Base-by-base conservation (phyloP, 305 asterid species). In the Plantago coronopus region DNA sequence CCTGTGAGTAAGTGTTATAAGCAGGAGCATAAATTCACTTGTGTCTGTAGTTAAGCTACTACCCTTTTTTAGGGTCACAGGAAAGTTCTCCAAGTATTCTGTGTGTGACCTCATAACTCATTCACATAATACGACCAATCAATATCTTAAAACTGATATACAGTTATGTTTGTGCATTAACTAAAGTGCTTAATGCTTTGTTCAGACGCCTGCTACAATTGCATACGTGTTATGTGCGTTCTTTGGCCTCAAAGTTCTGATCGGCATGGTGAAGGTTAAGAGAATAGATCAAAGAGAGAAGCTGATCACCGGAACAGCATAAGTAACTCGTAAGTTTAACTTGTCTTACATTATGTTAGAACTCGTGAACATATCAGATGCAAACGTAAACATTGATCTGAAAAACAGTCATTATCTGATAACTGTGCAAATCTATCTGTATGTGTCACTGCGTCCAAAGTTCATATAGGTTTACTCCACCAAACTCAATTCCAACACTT, bases 241-340 rank as follows among this genome's bases (percentile, higher is more conserved):
- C 68, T 89, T 93, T 67, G 79, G 95, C 76, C 76, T 89, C 57
- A 95, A 85, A 81, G 88, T 89, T 48, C 79, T 93, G 69, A 57
- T 89, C 9, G 96, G 95, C 70, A 48, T 87, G 23, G 48, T 89
- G 68, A 89, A 83, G 71, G 95, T 93, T 47, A 83, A 85, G 79
- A 86, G 73, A 76, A 74, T 93, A 4, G 99, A 93, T 64, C 89
- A 89, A 77, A 73, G 84, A 72, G 99, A 93, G 60, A 78, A 69
- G 69, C 78, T 93, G 71, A 75, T 93, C 69, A 93, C 96, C 4
- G 99, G 99, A 74, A 93, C 96, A 48, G 99, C 99, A 57, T 93
- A 73, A 79, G 53, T 17, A 65, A 37, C 45, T 23, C 81, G 89
- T 85, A 54, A 60, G 78, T 63, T 38, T 19, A 14, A 9, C 50